Base-by-base conservation (phyloP, 208 protist genomes). In the Herpetomonas tarakana region DNA sequence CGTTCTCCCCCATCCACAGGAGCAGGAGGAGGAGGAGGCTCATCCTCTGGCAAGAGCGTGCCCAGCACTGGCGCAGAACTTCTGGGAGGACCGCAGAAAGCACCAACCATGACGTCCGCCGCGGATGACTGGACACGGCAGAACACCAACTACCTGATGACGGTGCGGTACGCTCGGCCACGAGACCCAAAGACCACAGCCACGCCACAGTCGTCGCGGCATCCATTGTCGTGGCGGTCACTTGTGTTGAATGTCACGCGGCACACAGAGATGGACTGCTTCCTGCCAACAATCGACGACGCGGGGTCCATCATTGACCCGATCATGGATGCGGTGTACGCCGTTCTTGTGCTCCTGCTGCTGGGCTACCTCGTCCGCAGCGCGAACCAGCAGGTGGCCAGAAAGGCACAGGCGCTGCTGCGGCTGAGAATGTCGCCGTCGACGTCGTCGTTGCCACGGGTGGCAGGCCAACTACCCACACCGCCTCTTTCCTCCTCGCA, bases 91-190 rank as follows among this genome's bases (percentile, higher is more conserved):
- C n/a, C n/a, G n/a, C n/a, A n/a, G n/a, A n/a, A n/a, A n/a, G n/a
- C n/a, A n/a, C n/a, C n/a, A n/a, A 41, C 35, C 9, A 14, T 41
- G 3, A 68, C 68, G 21, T 74, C 68, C 3, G 72, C 72, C 44
- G 39, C 31, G 12, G 72, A 78, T 41, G 72, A 78, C 58, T 78
- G 72, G 72, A 30, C 72, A 27, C 41, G 62, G n/a, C 7, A 18
- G 11, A 0, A 18, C 14, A 24, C 28, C 39, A 38, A 45, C 44
- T 31, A n/a, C 52, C n/a, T 1, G 29, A 45, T 14, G 44, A 26
- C 6, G 6, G 35, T 41, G 6, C 35, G 35, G 6, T 14, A 41
- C 14, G 19, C 29, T 12, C 2, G 1, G 19, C 44, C 41, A 14
- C 6, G 2, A 3, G 1, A 30, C 3, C 16, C 19, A 6, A 52